Evolutionary conservation across 192 early-diverging fungal genomes (phyloP), one percentile per base, ranked within the genome.

Genomic region (Thoreauomyces humboldtii): DNA sequence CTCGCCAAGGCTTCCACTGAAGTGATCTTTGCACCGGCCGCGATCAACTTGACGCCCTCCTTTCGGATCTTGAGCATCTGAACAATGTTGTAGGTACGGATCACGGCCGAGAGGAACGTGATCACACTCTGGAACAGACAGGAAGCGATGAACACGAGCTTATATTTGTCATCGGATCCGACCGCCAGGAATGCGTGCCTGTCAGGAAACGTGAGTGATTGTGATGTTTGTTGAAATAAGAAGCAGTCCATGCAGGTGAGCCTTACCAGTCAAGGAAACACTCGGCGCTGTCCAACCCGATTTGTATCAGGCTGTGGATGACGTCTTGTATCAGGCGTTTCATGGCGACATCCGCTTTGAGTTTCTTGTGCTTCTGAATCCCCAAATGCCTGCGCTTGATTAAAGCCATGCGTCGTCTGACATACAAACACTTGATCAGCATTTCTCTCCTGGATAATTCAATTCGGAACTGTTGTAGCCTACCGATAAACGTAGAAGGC

Each of bases 301-400:
- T 66, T 1, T 41, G 38, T 14, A 66, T 25, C 17, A 57, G 15
- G 14, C 53, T 37, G n/a, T 4, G 12, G 15, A 43, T 42, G 27
- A 66, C 44, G 9, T 53, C 64, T 14, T 57, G 38, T 7, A 56
- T 14, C 12, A 66, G 21, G 25, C 38, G 52, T 1, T 12, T 37
- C 64, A 66, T 56, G n/a, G 33, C 54, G 25, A 54, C 51, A 28
- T 66, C 53, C 4, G 64, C 51, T 29, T 66, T 66, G 7, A 66
- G 29, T 24, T 46, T 43, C 57, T 51, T 66, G n/a, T 66, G 52
- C 27, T 66, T 66, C n/a, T 36, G 31, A 9, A 42, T 44, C 0
- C 52, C 64, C 38, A 56, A 2, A 2, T 56, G 52, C n/a, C 64
- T n/a, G 4, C 64, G 64, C 22, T 57, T 66, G 21, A 54, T 38